phyloP scores from a whole-genome alignment of 768 basidiomycete genomes.

The Hypholoma fasciculare region DNA sequence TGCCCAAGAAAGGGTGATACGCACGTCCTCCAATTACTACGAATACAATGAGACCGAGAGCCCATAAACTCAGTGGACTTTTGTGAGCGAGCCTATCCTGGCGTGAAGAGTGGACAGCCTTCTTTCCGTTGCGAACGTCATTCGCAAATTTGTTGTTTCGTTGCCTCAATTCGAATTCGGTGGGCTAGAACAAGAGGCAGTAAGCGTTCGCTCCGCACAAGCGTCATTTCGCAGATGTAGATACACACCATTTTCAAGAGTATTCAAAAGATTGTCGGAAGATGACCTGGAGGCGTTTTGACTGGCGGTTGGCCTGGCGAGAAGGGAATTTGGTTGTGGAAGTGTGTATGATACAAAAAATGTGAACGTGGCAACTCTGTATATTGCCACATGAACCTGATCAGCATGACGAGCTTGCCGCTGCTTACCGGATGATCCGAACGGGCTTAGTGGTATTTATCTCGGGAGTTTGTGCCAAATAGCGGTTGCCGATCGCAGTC shows the following conservation, averaged over 20 bases:
- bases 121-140: constrained; percentile 73
- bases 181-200: constrained; percentile 48
- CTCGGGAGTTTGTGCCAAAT: not conserved
- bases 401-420: constrained; percentile 6
- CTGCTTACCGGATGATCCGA: constrained; percentile 6
- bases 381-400: constrained; percentile 4
- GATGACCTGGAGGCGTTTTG: constrained; percentile 11
- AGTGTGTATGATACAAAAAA: constrained; percentile 7
- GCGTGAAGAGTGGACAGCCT: constrained; percentile 68
- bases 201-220: not conserved
- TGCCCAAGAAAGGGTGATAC: constrained; percentile 22
- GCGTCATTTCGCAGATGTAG: not conserved
- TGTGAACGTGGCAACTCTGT: constrained; percentile 24
- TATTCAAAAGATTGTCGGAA: constrained; percentile 5
- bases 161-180: constrained; percentile 79
- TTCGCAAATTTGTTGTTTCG: constrained; percentile 81
- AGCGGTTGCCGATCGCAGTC: not conserved
- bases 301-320: constrained; percentile 14
- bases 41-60: constrained; percentile 71
- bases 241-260: constrained; percentile 27
- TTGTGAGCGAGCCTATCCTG: constrained; percentile 70
- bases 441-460: constrained; percentile 6
- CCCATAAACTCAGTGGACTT: constrained; percentile 76
- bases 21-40: constrained; percentile 80
- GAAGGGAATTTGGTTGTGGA: constrained; percentile 9